Percentiles rank a stretch among this genome's conserved stretches.
Conservation (phyloP, 1,284 basidiomycete species). For the Grifola frondosa region DNA sequence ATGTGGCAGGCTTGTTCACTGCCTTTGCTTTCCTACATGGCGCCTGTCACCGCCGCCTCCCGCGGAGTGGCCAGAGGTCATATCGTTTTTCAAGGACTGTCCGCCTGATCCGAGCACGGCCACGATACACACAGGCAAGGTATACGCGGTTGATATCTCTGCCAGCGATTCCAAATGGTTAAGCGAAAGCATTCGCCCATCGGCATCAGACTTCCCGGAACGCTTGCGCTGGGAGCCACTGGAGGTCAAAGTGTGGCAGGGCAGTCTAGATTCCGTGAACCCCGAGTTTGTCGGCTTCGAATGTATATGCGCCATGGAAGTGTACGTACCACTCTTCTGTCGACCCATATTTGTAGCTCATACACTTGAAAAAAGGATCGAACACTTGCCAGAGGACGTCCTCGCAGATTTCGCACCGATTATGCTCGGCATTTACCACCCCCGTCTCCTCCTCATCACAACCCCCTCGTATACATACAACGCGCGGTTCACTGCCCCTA, state of each 20-base stretch:
- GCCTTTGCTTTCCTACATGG: constrained; percentile 73
- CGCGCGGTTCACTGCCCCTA: constrained; percentile 73
- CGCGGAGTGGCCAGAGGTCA: neutral
- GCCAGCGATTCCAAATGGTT: constrained; percentile 12
- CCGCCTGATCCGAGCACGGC: neutral
- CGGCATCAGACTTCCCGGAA: too few species aligned
- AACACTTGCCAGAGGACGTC: constrained; percentile 75
- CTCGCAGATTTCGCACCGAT: constrained; percentile 80
- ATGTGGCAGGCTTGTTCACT: constrained; percentile 68
- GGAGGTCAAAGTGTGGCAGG: constrained; percentile 77
- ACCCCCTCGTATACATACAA: constrained; percentile 93
- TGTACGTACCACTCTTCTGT: constrained; percentile 49
- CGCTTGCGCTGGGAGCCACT: constrained; percentile 86
- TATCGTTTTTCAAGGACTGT: neutral
- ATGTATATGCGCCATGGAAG: constrained; percentile 85
- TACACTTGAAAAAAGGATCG: constrained; percentile 58
- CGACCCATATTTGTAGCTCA: constrained; percentile 1
- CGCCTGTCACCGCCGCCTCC: constrained; percentile 32
- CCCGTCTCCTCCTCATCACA: constrained; percentile 78
- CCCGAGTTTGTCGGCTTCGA: constrained; percentile 72
- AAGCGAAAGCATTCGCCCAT: constrained; percentile 37
- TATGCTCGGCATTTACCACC: constrained; percentile 82
- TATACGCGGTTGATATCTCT: too few species aligned
- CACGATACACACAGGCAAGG: neutral
- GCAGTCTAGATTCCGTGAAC: constrained; percentile 78